These are phyloP conservation scores for Aspergillus sclerotiicarbonarius DNA, from an alignment of 495 filamentous ascomycete genomes.

Conservation along the genomic window DNA sequence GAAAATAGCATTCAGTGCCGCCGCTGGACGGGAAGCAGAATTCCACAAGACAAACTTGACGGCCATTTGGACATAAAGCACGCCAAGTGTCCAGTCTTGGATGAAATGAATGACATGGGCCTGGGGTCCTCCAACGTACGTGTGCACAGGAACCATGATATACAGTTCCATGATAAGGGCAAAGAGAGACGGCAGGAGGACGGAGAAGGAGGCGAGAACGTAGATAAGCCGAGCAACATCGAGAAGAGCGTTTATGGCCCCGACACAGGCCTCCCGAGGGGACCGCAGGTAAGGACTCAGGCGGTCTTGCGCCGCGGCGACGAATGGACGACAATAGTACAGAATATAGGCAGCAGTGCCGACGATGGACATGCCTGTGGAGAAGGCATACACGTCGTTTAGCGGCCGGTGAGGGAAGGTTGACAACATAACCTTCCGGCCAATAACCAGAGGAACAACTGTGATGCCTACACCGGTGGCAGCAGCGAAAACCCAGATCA, in stretches of 20 bases:
- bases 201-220: slow-evolving; percentile 63
- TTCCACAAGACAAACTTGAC: slow-evolving; percentile 65
- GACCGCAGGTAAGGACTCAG: slow-evolving; percentile 34
- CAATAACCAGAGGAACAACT: slow-evolving; percentile 82
- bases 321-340: slow-evolving; percentile 50
- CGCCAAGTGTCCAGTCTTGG: slow-evolving; percentile 90
- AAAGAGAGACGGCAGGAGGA: slow-evolving; percentile 81
- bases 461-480: slow-evolving; percentile 87
- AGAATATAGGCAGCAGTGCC: slow-evolving; percentile 60
- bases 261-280: slow-evolving; percentile 27
- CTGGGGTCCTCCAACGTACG: slow-evolving; percentile 58
- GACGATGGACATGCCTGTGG: slow-evolving; percentile 77
- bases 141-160: slow-evolving; percentile 82
- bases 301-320: slow-evolving; percentile 34
- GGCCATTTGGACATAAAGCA: slow-evolving; percentile 88
- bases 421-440: slow-evolving; percentile 68
- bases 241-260: slow-evolving; percentile 11
- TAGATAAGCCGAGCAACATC: slow-evolving; percentile 57
- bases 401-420: slow-evolving; percentile 66
- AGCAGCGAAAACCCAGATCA: slow-evolving; percentile 92
- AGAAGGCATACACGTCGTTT: slow-evolving; percentile 97
- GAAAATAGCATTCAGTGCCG: slow-evolving; percentile 71
- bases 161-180: slow-evolving; percentile 85
- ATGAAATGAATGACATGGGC: slow-evolving; percentile 81
- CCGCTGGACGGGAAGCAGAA: slow-evolving; percentile 64